phyloP scores from a whole-genome alignment of 495 filamentous ascomycete species.

The Aspergillus mulundensis region DNA sequence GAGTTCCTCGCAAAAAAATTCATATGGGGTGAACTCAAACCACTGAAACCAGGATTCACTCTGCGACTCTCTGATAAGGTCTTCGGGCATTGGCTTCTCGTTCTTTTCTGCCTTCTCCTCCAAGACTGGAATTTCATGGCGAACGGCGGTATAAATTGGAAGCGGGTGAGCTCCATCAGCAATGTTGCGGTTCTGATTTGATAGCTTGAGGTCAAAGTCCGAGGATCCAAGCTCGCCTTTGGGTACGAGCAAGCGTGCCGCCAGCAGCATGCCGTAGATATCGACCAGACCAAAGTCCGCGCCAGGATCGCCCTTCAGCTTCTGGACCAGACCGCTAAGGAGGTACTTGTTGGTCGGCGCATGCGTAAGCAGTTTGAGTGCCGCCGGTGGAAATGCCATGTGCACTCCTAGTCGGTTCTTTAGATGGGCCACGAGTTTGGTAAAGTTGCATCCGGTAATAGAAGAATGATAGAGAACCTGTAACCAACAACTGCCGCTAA shows the following conservation, averaged over 20 bases:
- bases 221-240: constrained; percentile 74
- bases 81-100: constrained; percentile 38
- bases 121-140: constrained; percentile 85
- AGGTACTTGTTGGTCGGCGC: constrained; percentile 92
- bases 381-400: constrained; percentile 84
- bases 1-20: constrained; percentile 93
- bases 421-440: constrained; percentile 71
- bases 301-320: constrained; percentile 73
- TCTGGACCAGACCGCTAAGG: constrained; percentile 82
- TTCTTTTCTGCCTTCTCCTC: constrained; percentile 24
- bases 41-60: constrained; percentile 92
- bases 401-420: constrained; percentile 81
- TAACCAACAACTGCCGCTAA: constrained; percentile 93
- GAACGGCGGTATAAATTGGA: constrained; percentile 90
- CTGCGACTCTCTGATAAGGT: constrained; percentile 58
- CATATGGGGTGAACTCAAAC: constrained; percentile 95
- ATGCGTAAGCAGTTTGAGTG: constrained; percentile 68
- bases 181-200: constrained; percentile 70
- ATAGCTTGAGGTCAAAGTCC: constrained; percentile 78
- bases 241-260: constrained; percentile 78
- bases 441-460: constrained; percentile 59
- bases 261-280: constrained; percentile 81
- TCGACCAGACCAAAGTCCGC: constrained; percentile 89
- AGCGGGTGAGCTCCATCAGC: constrained; percentile 74
- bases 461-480: constrained; percentile 88